phyloP scores from a whole-genome alignment of 2,329 filamentous ascomycete species.

The Xylaria sp. region DNA sequence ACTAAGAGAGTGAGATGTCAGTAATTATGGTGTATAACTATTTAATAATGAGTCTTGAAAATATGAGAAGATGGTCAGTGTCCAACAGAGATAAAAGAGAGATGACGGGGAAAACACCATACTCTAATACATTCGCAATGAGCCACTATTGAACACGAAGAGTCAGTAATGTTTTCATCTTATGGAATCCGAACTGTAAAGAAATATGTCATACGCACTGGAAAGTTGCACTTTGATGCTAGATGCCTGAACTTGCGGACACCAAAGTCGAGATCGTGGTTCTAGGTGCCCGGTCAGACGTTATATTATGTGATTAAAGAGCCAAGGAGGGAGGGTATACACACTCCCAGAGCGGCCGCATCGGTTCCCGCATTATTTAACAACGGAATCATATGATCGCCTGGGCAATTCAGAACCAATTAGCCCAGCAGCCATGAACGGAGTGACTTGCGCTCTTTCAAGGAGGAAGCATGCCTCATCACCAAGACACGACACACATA shows the following conservation, averaged over 20 bases:
- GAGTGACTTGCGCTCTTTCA: too few relatives aligned
- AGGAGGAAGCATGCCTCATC: not conserved
- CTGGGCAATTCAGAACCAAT: conserved; percentile 42
- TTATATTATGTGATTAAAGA: conserved; percentile 3
- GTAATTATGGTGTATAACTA: not conserved
- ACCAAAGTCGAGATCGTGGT: conserved; percentile 93
- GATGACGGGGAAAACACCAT: not conserved
- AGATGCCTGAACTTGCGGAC: conserved; percentile 79
- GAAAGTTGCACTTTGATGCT: conserved; percentile 76
- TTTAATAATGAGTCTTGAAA: not conserved
- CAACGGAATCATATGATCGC: conserved; percentile 85
- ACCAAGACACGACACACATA: conserved; percentile 42
- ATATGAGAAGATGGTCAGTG: not conserved
- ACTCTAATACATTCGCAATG: conserved; percentile 82
- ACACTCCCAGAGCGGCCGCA: conserved; percentile 80
- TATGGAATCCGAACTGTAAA: not conserved
- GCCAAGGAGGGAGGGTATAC: conserved; percentile 41
- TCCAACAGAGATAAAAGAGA: not conserved
- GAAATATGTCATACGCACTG: too few relatives aligned
- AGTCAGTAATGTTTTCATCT: not conserved
- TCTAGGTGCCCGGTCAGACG: conserved; percentile 53
- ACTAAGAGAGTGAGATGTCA: conserved; percentile 24
- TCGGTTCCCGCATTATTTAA: conserved; percentile 79
- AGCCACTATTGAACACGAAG: conserved; percentile 63
- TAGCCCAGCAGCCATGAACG: not conserved